Percentiles rank a stretch among this genome's conserved stretches.
Conservation (phyloP, 1,284 basidiomycete species). For the Ganoderma resinaceum region DNA sequence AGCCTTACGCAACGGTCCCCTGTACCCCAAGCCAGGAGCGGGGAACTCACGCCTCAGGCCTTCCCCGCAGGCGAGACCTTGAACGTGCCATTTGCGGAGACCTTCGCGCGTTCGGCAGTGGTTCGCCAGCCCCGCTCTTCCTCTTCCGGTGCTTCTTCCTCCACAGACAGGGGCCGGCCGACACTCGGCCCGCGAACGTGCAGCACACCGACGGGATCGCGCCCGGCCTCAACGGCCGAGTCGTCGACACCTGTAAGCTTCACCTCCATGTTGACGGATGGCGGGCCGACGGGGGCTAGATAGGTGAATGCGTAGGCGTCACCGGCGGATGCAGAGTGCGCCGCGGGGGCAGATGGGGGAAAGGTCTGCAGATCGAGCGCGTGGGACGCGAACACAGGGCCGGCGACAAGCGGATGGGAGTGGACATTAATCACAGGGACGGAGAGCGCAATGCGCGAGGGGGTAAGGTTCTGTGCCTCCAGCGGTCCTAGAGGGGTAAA, state of each 20-base stretch:
- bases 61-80: constrained; percentile 31
- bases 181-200: constrained; percentile 55
- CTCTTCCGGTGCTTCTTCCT: constrained; percentile 48
- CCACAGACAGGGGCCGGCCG: constrained; percentile 52
- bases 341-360: constrained; percentile 37
- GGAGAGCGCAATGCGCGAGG: constrained; percentile 73
- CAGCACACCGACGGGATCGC: constrained; percentile 42
- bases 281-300: constrained; percentile 71
- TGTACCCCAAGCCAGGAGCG: not conserved
- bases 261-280: constrained; percentile 75
- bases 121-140: constrained; percentile 38
- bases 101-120: constrained; percentile 39
- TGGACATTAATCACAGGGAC: constrained; percentile 71
- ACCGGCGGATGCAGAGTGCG: constrained; percentile 38
- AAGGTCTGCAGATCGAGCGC: constrained; percentile 79
- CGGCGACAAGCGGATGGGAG: constrained; percentile 66
- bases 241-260: constrained; percentile 74
- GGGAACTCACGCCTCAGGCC: constrained; percentile 11
- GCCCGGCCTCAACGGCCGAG: constrained; percentile 63
- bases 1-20: not conserved
- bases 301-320: constrained; percentile 41
- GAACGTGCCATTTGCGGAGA: constrained; percentile 43
- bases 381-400: constrained; percentile 76
- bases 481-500: constrained; percentile 41
- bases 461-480: constrained; percentile 53